Percentiles rank a stretch among this genome's conserved stretches.
These are phyloP conservation scores for Chalciporus pseudorubinellus DNA, from an alignment of 768 basidiomycete species.

Conservation along the genomic window DNA sequence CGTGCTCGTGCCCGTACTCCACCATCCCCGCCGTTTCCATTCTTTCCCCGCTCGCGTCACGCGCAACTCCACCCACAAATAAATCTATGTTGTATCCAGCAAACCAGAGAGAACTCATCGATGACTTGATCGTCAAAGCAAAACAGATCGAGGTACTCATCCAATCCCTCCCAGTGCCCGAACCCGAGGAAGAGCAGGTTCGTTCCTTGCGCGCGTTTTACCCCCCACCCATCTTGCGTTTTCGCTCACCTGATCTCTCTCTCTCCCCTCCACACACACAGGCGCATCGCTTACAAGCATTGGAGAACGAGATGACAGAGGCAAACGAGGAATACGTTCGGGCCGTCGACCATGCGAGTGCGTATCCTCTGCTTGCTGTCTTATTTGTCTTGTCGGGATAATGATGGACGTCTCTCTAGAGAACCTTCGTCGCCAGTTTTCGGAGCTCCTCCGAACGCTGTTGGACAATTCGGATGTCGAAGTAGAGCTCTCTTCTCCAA, in stretches of 20 bases:
- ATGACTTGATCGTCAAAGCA: conserved; percentile 80
- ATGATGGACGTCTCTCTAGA: conserved; percentile 36
- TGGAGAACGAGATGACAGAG: conserved; percentile 68
- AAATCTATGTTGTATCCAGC: conserved; percentile 40
- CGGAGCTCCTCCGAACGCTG: conserved; percentile 56
- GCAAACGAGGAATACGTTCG: conserved; percentile 75
- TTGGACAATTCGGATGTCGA: conserved; percentile 50
- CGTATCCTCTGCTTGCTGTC: conserved; percentile 27
- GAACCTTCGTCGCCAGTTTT: conserved; percentile 56
- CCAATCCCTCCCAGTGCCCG: conserved; percentile 72
- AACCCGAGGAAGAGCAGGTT: conserved; percentile 76
- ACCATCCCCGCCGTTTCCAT: not conserved
- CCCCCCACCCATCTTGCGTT: no score
- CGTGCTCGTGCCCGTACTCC: not conserved
- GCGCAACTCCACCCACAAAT: not conserved
- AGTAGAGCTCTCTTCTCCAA: conserved; percentile 18
- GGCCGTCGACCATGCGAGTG: conserved; percentile 76
- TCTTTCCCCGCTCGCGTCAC: not conserved
- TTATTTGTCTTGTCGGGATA: not conserved
- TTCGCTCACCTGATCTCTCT: not conserved
- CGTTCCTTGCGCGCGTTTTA: conserved; percentile 7
- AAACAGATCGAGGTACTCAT: conserved; percentile 89
- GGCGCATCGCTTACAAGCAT: conserved; percentile 61
- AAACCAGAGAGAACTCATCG: conserved; percentile 80
- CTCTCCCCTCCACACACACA: no score